These are phyloP conservation scores for Cryomyces minteri DNA, from an alignment of 495 filamentous ascomycete genomes.

Conservation along the genomic window DNA sequence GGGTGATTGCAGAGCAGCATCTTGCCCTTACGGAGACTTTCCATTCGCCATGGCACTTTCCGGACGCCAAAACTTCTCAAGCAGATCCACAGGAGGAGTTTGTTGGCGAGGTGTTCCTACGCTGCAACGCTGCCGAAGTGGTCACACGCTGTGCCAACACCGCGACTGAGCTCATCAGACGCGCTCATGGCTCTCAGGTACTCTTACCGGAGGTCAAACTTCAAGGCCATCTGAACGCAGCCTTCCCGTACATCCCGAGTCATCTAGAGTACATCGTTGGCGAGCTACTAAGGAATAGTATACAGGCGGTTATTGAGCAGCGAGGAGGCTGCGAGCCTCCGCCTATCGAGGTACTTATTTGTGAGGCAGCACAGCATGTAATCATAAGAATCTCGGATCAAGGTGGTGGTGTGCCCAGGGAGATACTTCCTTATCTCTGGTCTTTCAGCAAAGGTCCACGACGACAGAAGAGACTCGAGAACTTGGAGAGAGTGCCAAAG, in stretches of 20 bases:
- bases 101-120: constrained; percentile 88
- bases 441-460: constrained; percentile 85
- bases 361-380: constrained; percentile 86
- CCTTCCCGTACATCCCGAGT: constrained; percentile 88
- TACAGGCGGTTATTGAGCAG: constrained; percentile 77
- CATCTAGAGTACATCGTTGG: constrained; percentile 96
- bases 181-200: constrained; percentile 48
- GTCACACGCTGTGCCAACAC: constrained; percentile 64
- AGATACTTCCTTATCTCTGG: constrained; percentile 82
- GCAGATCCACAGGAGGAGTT: constrained; percentile 57
- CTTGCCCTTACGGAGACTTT: constrained; percentile 94
- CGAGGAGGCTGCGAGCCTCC: constrained; percentile 32
- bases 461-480: constrained; percentile 51
- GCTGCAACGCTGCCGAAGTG: constrained; percentile 81
- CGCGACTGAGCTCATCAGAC: constrained; percentile 45
- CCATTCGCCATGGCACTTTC: constrained; percentile 81
- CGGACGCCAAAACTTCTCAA: constrained; percentile 38
- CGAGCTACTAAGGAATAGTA: constrained; percentile 84
- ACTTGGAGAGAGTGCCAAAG: constrained; percentile 71
- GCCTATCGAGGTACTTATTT: constrained; percentile 84
- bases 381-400: constrained; percentile 92
- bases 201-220: constrained; percentile 68
- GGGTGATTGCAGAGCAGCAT: constrained; percentile 96
- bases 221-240: constrained; percentile 70
- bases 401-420: constrained; percentile 75